Conservation (phyloP, 805 yeast genomes). For the Hanseniaspora hatyaiensis region DNA sequence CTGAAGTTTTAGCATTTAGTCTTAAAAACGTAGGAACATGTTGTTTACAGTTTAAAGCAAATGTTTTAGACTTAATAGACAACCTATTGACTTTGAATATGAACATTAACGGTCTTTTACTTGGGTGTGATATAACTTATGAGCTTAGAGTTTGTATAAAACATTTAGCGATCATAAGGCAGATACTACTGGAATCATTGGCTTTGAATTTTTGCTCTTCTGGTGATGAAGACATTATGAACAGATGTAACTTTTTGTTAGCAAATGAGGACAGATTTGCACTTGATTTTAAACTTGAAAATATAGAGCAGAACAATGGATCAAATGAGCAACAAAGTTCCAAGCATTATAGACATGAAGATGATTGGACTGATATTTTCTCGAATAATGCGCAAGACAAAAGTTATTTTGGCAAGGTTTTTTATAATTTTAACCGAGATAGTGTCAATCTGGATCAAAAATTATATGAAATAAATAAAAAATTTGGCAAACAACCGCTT, state of each 20-base stretch:
- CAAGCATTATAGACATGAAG: neutral
- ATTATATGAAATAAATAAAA: neutral
- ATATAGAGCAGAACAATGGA: neutral
- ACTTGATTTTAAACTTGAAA: neutral
- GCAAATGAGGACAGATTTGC: neutral
- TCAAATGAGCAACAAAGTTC: neutral
- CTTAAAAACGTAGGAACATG: slow-evolving; percentile 65
- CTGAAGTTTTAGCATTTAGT: slow-evolving; percentile 63
- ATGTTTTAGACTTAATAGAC: slow-evolving; percentile 27
- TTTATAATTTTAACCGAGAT: slow-evolving; percentile 2
- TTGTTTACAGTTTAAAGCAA: slow-evolving; percentile 41
- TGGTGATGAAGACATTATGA: slow-evolving; percentile 70
- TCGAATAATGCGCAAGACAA: too few relatives aligned
- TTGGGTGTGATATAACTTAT: slow-evolving; percentile 33
- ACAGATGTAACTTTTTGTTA: slow-evolving; percentile 33
- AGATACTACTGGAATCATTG: slow-evolving; percentile 48
- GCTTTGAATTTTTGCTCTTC: slow-evolving; percentile 80
- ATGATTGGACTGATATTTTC: too few relatives aligned
- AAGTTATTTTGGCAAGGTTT: too few relatives aligned
- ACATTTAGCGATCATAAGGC: slow-evolving; percentile 46
- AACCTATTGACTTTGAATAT: slow-evolving; percentile 23
- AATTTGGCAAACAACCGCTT: too few relatives aligned
- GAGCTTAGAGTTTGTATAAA: slow-evolving; percentile 45
- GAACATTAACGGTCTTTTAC: slow-evolving; percentile 4
- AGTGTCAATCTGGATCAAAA: slow-evolving; percentile 10